phyloP scores from a whole-genome alignment of 164 flowering plant genomes.

The Stephania japonica region DNA sequence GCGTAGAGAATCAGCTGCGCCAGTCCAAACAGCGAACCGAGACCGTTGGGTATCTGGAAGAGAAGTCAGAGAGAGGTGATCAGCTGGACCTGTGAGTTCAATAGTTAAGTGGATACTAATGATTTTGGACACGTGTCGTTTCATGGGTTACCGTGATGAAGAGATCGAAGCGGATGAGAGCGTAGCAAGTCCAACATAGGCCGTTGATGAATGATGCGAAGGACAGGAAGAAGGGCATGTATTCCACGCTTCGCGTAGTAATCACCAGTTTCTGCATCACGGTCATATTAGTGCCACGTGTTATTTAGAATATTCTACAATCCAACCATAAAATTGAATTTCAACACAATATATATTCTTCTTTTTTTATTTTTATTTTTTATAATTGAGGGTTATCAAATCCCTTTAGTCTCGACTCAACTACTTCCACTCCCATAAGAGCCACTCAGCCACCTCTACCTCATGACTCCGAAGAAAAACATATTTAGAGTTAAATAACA shows the following conservation, averaged over 20 bases:
- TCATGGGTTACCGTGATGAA: conserved; percentile 33
- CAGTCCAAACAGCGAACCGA: conserved; percentile 47
- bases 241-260: conserved; percentile 66
- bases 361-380: no score
- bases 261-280: conserved; percentile 67
- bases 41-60: conserved; percentile 59
- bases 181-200: conserved; percentile 55
- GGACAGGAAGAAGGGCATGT: conserved; percentile 65
- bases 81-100: neutral
- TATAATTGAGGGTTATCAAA: no score
- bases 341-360: no score
- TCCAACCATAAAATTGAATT: no score
- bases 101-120: neutral
- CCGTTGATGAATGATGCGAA: conserved; percentile 54
- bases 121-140: neutral
- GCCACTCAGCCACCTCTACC: no score
- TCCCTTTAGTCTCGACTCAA: no score
- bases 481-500: no score
- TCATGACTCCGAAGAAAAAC: no score
- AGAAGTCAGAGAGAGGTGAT: neutral
- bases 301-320: neutral
- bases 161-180: conserved; percentile 61
- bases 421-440: no score
- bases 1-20: conserved; percentile 66
- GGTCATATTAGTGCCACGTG: neutral